A percentile compares a stretch with the other conserved stretches of the same genome.
Evolutionary conservation across 352 stramenopile genomes (phyloP).

Genomic region (Poterioochromonas sp.): DNA sequence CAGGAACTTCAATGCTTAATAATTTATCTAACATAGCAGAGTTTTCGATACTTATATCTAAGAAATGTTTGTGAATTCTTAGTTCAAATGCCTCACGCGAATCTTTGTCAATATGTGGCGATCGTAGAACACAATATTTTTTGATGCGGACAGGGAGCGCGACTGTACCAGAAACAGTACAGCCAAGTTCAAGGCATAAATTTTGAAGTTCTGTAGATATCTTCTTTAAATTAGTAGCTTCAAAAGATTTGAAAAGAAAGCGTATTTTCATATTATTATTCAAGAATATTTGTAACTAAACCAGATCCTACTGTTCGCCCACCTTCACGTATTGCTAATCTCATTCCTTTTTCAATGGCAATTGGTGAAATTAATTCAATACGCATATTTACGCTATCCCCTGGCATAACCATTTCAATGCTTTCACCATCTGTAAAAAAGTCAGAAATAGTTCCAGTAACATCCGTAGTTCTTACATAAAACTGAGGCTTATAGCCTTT

Average conservation of each 20-base stretch:
- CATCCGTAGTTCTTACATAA: constrained; percentile 90
- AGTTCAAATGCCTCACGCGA: constrained; percentile 13
- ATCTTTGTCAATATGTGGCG: constrained; percentile 17
- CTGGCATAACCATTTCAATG: constrained; percentile 81
- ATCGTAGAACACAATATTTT: constrained; percentile 12
- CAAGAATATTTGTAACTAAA: constrained; percentile 77
- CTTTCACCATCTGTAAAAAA: constrained; percentile 67
- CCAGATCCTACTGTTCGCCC: constrained; percentile 87
- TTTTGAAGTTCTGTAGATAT: background rate
- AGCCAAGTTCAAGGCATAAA: too few relatives aligned
- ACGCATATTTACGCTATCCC: constrained; percentile 14
- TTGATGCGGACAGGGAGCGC: background rate
- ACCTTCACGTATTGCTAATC: constrained; percentile 90
- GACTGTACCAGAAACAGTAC: constrained; percentile 5
- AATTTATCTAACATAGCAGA: constrained; percentile 2
- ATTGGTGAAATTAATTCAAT: constrained; percentile 66
- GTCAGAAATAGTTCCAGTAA: constrained; percentile 82
- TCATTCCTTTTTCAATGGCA: constrained; percentile 76
- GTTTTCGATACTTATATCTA: background rate
- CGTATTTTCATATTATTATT: constrained; percentile 47
- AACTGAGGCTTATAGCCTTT: constrained; percentile 71
- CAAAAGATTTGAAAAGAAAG: background rate
- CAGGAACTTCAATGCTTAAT: background rate
- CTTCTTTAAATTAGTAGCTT: background rate
- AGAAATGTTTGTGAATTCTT: background rate